Evolutionary conservation across 1,284 basidiomycete species (phyloP), one percentile per base, ranked within the genome.

Genomic region (Marasmius fiardii): DNA sequence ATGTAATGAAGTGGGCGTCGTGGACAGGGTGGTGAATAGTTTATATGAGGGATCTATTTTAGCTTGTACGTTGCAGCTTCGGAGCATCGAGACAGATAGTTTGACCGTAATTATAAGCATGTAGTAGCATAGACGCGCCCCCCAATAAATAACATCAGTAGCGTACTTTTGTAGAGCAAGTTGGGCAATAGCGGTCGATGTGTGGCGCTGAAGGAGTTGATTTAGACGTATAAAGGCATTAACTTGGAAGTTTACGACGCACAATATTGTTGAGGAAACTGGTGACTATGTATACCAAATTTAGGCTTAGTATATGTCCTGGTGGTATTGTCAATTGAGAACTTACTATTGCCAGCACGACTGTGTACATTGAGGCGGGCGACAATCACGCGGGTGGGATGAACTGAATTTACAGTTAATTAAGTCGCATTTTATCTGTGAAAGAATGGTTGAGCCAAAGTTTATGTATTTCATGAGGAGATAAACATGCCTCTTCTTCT

Each of bases 291-390:
- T 34, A 60, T 58, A 51, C 51, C 45, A 33, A n/a, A 16, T 28
- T 47, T 21, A 43, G 26, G 28, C 11, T 47, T n/a, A 51, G 45
- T 10, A 11, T 33, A 51, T 21, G 20, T 31, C 49, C 23, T 10
- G 10, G 28, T n/a, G 10, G 14, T 14, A 41, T 11, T 16, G 41
- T 18, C 21, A 31, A 16, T 34, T 39, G n/a, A 24, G 31, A 8
- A 72, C 86, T 70, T 66, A 88, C 86, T 87, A 87, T 68, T 89
- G 86, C 83, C 85, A 88, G 66, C 86, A 89, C 53, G 73, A 77
- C 59, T 75, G 66, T 56, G 68, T 77, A 65, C 86, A 89, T 43
- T 65, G 56, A 11, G 81, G 81, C 4, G 79, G 76, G 35, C 59
- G 54, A 65, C 85, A 88, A 41, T 68, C 66, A 34, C 57, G 61